Evolutionary conservation across 2,329 filamentous ascomycete genomes (phyloP).

Genomic region (Venturia asperata): DNA sequence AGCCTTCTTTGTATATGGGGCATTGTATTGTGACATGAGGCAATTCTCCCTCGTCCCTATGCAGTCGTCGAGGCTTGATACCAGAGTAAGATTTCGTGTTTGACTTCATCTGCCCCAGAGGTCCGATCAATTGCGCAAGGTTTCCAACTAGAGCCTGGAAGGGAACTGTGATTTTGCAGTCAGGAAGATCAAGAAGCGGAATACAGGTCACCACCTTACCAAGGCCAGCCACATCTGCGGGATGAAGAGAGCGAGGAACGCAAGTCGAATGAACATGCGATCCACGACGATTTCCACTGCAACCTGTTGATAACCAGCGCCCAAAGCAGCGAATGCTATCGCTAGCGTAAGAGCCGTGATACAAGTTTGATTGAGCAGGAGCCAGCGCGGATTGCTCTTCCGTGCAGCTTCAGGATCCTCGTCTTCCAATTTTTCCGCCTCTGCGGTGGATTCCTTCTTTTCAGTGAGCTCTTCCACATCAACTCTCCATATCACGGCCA

Average conservation of each 20-base stretch:
- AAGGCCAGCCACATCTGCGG: conserved; percentile 54
- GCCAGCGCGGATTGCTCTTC: conserved; percentile 40
- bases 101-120: conserved; percentile 37
- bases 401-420: conserved; percentile 27
- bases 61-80: conserved; percentile 33
- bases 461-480: conserved; percentile 29
- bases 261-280: conserved; percentile 46
- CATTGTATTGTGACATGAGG: conserved; percentile 50
- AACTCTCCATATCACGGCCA: conserved; percentile 50
- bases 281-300: conserved; percentile 51
- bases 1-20: conserved; percentile 39
- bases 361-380: conserved; percentile 49
- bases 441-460: conserved; percentile 20
- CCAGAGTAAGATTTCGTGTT: conserved; percentile 44
- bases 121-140: conserved; percentile 38
- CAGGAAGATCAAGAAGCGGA: neutral
- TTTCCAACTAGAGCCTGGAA: conserved; percentile 40
- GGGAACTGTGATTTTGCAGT: conserved; percentile 32
- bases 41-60: conserved; percentile 29
- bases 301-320: conserved; percentile 49
- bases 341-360: conserved; percentile 48
- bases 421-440: conserved; percentile 38
- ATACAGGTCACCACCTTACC: conserved; percentile 28
- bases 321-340: conserved; percentile 48
- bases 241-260: conserved; percentile 46